These are phyloP conservation scores for Leptomonas pyrrhocoris DNA, from an alignment of 208 protist genomes.

Conservation along the genomic window DNA sequence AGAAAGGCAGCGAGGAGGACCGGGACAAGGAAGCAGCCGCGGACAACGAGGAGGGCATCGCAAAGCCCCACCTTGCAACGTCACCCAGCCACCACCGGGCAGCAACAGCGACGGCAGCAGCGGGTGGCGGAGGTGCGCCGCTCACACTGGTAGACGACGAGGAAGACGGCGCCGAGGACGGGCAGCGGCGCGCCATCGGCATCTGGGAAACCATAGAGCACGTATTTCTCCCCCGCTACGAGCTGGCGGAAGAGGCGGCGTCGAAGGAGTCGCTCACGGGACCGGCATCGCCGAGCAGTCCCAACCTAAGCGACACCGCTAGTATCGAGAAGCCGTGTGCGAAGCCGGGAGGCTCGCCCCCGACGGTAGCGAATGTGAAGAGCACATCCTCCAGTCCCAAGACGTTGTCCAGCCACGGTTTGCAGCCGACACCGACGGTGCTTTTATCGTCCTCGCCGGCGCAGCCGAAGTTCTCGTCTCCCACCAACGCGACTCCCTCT, in stretches of 20 bases:
- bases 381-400: conserved; percentile 5
- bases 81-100: background rate
- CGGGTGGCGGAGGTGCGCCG: background rate
- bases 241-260: conserved; percentile 34
- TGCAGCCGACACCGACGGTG: conserved; percentile 1
- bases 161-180: conserved; percentile 20
- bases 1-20: conserved; percentile 25
- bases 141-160: conserved; percentile 6
- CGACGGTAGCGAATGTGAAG: background rate
- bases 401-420: conserved; percentile 3
- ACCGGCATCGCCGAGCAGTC: conserved; percentile 18
- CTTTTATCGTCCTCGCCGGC: background rate
- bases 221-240: conserved; percentile 64
- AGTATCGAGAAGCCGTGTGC: background rate
- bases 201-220: conserved; percentile 56
- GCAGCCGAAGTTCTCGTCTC: background rate
- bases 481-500: background rate
- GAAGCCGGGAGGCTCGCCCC: background rate
- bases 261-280: conserved; percentile 23
- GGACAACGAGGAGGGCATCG: background rate
- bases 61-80: background rate
- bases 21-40: background rate
- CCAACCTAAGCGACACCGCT: background rate
- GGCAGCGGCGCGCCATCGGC: conserved; percentile 30
- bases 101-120: background rate